Evolutionary conservation across 129 eudicot genomes (phyloP).

Genomic region (Pseudognaphalium luteoalbum): DNA sequence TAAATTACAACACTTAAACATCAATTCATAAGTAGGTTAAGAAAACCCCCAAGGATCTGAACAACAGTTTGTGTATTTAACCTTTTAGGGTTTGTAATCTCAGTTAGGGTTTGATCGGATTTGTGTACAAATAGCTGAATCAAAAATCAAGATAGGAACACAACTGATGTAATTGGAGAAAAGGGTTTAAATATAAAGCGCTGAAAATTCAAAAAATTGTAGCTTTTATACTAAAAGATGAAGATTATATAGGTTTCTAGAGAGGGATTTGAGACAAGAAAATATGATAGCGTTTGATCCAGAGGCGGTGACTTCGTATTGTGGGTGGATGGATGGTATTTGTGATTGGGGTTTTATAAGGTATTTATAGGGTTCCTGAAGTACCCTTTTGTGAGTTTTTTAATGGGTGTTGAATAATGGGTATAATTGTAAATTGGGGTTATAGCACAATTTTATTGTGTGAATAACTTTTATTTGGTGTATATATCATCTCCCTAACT

Average conservation of each 20-base stretch:
- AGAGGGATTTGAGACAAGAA: constrained; percentile 4
- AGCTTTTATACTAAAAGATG: constrained; percentile 3
- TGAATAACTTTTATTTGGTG: no score
- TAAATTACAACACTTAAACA: neutral
- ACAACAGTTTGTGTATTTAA: neutral
- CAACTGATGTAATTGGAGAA: neutral
- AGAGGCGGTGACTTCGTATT: neutral
- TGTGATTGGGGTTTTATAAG: neutral
- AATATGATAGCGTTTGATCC: neutral
- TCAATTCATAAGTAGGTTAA: neutral
- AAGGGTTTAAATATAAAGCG: neutral
- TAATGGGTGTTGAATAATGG: neutral
- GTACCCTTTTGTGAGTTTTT: constrained; percentile 13
- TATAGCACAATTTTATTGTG: no score
- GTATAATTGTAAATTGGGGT: constrained; percentile 18
- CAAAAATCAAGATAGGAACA: neutral
- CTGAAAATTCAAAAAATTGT: neutral
- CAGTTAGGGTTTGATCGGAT: constrained; percentile 5
- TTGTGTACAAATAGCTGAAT: neutral
- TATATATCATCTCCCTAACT: no score
- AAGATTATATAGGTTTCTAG: constrained; percentile 2
- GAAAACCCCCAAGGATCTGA: neutral
- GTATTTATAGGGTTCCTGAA: constrained; percentile 9
- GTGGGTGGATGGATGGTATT: neutral
- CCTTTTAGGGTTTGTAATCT: constrained; percentile 12